Percentiles rank a stretch among this genome's conserved stretches.
Conservation (phyloP, 129 eudicot genomes). For the Flaveria robusta region DNA sequence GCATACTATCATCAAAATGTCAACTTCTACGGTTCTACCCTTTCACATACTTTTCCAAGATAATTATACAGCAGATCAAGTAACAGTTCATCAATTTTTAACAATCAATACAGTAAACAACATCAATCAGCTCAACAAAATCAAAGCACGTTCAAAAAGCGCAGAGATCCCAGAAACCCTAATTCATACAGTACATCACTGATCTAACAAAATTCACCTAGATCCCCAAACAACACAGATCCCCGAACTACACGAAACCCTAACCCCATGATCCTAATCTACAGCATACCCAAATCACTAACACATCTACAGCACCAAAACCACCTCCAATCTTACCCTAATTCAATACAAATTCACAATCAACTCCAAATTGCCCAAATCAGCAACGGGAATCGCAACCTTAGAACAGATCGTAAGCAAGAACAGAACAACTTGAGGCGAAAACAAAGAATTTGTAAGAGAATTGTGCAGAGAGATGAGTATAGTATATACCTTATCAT, state of each 20-base stretch:
- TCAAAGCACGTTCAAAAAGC: slow-evolving; percentile 4
- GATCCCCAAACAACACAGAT: slow-evolving; percentile 21
- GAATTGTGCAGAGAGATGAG: neutral
- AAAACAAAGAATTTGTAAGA: slow-evolving; percentile 17
- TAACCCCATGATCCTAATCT: slow-evolving; percentile 2
- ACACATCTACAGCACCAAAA: slow-evolving; percentile 9
- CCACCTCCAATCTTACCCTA: slow-evolving; percentile 20
- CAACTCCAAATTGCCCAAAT: slow-evolving; percentile 25
- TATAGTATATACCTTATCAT: slow-evolving; percentile 30
- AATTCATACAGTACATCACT: neutral
- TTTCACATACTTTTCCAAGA: neutral
- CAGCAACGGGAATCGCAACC: slow-evolving; percentile 22
- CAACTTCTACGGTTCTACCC: neutral
- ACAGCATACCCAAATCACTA: neutral
- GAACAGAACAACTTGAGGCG: slow-evolving; percentile 9
- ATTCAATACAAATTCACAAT: neutral
- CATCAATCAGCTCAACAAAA: slow-evolving; percentile 10
- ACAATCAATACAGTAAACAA: neutral
- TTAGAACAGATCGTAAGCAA: slow-evolving; percentile 28
- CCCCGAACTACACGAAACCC: slow-evolving; percentile 6
- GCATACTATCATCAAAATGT: slow-evolving; percentile 1
- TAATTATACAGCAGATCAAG: neutral
- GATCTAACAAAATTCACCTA: slow-evolving; percentile 31
- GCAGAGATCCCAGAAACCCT: neutral
- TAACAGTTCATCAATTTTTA: neutral